A percentile compares a stretch with the other conserved stretches of the same genome.
Conservation (phyloP, 257 asterid species). For the Cynanchum wilfordii region DNA sequence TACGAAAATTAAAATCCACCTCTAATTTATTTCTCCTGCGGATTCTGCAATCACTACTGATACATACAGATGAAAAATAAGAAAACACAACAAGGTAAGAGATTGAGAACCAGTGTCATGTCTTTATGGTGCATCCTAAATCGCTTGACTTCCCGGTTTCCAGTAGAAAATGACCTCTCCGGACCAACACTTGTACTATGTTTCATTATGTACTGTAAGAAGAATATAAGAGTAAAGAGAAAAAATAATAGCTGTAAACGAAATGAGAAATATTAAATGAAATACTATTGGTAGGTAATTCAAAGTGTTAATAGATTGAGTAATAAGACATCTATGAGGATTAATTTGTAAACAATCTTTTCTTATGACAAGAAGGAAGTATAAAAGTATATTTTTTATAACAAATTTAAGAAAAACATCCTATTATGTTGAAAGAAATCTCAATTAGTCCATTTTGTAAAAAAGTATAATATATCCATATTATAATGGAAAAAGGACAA, state of each 20-base stretch:
- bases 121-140: slow-evolving; percentile 87
- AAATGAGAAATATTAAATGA: slow-evolving; percentile 1
- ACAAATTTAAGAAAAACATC: not conserved
- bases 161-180: slow-evolving; percentile 90
- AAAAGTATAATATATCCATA: not conserved
- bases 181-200: slow-evolving; percentile 54
- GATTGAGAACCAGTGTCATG: slow-evolving; percentile 77
- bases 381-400: not conserved
- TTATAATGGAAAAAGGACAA: not conserved
- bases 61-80: not conserved
- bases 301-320: not conserved
- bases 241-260: not conserved
- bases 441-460: not conserved
- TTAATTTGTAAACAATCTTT: not conserved
- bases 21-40: not conserved
- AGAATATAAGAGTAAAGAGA: not conserved
- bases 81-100: not conserved
- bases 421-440: too few relatives aligned
- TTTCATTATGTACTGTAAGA: slow-evolving; percentile 36
- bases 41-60: not conserved
- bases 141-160: slow-evolving; percentile 84
- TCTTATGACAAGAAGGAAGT: not conserved
- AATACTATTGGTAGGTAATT: not conserved
- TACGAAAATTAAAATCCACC: slow-evolving; percentile 21
- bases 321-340: not conserved